Base-by-base conservation (phyloP, 2,329 filamentous ascomycete species). In the Furcasterigmium sp. region DNA sequence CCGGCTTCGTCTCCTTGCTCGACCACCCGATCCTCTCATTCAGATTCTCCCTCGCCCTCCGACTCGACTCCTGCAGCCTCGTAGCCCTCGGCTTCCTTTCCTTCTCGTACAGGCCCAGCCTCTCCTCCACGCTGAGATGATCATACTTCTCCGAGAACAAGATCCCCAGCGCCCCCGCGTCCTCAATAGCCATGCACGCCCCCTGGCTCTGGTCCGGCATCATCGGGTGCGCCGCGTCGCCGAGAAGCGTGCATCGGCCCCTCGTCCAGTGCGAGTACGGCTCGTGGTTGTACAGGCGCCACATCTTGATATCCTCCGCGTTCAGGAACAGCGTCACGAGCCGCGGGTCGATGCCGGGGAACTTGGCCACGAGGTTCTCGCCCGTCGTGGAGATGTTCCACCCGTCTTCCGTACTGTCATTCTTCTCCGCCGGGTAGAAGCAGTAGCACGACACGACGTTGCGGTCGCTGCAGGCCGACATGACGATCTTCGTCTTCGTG, bases 371-470 rank as follows among this genome's bases (percentile, higher is more conserved):
- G 8, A 52, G 42, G 23, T 48, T 40, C 37, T 48, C 28, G 5
- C 41, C 35, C 15, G 46, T 51, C 3, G 46, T 41, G 4, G 75
- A 72, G 1, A 64, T 65, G 0, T 72, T 77, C 80, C 82, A 85
- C 9, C 68, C 70, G 41, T 85, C 79, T 35, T 64, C 75, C 3
- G 70, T 68, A 54, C 80, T 85, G 55, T 85, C 79, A 6, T 78
- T 77, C 46, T 72, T 68, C 6, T 72, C 69, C 2, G 76, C 69
- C 0, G 80, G 75, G 60, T 83, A 85, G 68, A 85, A 85, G 62
- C 81, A 84, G 63, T 86, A 86, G 63, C 83, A 86, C 0, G 80
- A 84, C 4, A 85, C 67, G 3, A 85, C 63, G 46, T 75, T 75
- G 42, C 82, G 81, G 18, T 74, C 75, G 54, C 84, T 82, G 63